Conservation (phyloP, 495 filamentous ascomycete species). For the Hapsidospora chrysogenum region DNA sequence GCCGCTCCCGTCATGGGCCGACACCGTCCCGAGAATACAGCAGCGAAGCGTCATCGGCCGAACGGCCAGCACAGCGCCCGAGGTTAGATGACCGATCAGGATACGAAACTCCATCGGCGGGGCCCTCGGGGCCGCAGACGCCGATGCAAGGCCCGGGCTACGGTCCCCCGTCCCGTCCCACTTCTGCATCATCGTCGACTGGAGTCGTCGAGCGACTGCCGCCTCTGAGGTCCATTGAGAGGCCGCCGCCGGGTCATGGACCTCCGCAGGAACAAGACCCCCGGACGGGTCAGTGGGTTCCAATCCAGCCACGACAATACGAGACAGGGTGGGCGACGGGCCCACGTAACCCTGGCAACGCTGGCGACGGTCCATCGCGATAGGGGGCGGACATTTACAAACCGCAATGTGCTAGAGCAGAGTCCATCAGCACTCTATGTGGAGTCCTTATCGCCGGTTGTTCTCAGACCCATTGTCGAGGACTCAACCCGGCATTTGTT, state of each 20-base stretch:
- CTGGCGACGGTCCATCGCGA: slow-evolving; percentile 6
- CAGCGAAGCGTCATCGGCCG: slow-evolving; percentile 17
- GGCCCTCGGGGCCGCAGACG: not conserved
- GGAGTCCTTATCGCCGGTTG: no score
- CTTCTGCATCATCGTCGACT: slow-evolving; percentile 12
- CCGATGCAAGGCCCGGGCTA: slow-evolving; percentile 6
- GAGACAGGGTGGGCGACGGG: slow-evolving; percentile 30
- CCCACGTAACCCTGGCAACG: slow-evolving; percentile 12
- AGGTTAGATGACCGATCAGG: slow-evolving; percentile 28
- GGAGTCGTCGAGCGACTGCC: slow-evolving; percentile 20
- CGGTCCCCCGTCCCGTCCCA: slow-evolving; percentile 20
- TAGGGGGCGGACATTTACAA: no score
- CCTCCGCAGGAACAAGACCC: slow-evolving; percentile 5
- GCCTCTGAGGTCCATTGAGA: slow-evolving; percentile 22
- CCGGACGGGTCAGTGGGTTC: slow-evolving; percentile 6
- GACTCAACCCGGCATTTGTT: no score
- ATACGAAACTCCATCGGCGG: slow-evolving; percentile 14
- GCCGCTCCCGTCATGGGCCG: slow-evolving; percentile 8
- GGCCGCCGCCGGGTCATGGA: slow-evolving; percentile 9
- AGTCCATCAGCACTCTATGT: no score
- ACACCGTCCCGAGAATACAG: slow-evolving; percentile 10
- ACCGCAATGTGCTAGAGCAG: no score
- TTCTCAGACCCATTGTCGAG: no score
- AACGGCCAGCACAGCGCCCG: slow-evolving; percentile 25
- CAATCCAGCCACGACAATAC: slow-evolving; percentile 13